Evolutionary conservation across 179 eudicot species (phyloP).

Genomic region (Beta macrorhiza): DNA sequence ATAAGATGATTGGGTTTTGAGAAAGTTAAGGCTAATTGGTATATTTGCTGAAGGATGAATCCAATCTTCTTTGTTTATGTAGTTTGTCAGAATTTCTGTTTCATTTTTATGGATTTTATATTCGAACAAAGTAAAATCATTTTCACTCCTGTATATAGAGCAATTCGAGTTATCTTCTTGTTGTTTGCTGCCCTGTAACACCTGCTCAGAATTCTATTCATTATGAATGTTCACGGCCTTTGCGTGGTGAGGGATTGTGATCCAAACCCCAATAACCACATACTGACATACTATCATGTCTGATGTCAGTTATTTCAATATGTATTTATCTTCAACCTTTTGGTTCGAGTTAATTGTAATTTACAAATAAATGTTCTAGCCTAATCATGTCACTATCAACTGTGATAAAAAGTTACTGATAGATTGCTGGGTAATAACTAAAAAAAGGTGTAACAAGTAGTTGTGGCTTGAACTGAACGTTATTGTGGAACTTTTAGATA

Average conservation of each 20-base stretch:
- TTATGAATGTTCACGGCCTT: background rate
- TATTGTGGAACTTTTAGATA: background rate
- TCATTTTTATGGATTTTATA: too few relatives aligned
- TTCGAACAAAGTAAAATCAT: background rate
- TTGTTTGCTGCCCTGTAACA: background rate
- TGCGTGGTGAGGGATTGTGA: background rate
- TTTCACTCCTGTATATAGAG: background rate
- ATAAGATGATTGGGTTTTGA: background rate
- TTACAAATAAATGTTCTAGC: background rate
- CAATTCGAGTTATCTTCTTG: background rate
- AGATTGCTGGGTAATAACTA: background rate
- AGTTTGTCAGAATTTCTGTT: background rate
- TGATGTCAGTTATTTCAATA: background rate
- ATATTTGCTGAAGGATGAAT: background rate
- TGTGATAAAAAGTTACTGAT: background rate
- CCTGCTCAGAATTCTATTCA: background rate
- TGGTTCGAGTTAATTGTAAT: too few relatives aligned
- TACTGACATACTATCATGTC: background rate
- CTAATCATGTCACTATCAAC: background rate
- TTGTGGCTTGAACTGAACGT: background rate
- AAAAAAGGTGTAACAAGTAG: background rate
- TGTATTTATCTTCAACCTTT: background rate
- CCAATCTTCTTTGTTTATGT: background rate
- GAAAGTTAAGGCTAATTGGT: background rate
- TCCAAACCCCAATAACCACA: background rate